A percentile compares a stretch with the other conserved stretches of the same genome.
phyloP scores from a whole-genome alignment of 2,329 filamentous ascomycete species.

The Fusarium albidum region DNA sequence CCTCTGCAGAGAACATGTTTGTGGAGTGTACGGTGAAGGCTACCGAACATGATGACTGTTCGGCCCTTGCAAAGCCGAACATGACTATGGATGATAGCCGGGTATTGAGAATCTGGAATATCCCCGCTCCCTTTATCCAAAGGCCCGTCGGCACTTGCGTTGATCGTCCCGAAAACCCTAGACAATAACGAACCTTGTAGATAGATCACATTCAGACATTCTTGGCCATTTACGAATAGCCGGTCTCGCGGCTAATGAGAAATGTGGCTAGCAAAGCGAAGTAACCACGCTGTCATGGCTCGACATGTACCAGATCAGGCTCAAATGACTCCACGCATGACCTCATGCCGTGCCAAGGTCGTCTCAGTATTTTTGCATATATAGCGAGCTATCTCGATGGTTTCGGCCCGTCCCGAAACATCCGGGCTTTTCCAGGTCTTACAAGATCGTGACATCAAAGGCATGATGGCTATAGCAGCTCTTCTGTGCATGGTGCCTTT shows the following conservation, averaged over 20 bases:
- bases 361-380: background rate
- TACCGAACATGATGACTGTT: no score
- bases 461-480: background rate
- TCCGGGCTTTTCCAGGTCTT: no score
- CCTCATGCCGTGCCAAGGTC: background rate
- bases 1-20: no score
- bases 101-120: no score
- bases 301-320: background rate
- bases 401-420: background rate
- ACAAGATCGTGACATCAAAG: background rate
- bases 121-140: no score
- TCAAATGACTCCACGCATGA: background rate
- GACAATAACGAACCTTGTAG: no score
- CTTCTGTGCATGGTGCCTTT: constrained; percentile 12
- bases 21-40: no score
- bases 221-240: background rate
- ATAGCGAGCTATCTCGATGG: background rate
- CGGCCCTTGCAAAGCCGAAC: no score
- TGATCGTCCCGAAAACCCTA: no score
- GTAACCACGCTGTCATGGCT: constrained; percentile 16
- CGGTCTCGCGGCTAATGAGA: constrained; percentile 23
- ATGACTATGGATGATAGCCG: no score
- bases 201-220: no score
- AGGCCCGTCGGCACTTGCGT: no score
- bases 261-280: constrained; percentile 20